A percentile compares a stretch with the other conserved stretches of the same genome.
Conservation (phyloP, 106 monocot species). For the Dendrobium catenatum region DNA sequence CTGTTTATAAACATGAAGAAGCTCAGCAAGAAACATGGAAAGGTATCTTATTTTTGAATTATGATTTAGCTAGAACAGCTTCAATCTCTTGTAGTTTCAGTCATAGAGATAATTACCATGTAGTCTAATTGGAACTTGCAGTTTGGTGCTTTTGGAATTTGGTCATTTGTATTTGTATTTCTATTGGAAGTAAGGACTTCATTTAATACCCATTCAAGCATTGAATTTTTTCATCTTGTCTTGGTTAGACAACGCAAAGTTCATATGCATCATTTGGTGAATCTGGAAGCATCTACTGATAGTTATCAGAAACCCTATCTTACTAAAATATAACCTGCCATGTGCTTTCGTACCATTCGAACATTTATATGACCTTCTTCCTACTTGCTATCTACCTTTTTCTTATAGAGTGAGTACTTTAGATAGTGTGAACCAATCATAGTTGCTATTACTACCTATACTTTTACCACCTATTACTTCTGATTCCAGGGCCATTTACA, state of each 20-base stretch:
- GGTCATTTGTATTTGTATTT: background rate
- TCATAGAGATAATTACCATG: background rate
- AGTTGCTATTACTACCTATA: background rate
- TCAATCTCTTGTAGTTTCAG: background rate
- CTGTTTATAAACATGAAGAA: conserved; percentile 98
- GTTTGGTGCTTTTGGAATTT: background rate
- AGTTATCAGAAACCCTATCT: background rate
- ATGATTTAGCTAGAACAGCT: background rate
- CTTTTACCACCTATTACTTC: background rate
- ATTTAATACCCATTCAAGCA: background rate
- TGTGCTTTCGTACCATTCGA: background rate
- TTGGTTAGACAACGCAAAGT: background rate
- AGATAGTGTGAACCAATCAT: background rate
- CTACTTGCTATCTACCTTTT: background rate
- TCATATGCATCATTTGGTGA: background rate
- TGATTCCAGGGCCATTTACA: background rate
- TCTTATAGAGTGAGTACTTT: background rate
- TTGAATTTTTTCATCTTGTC: background rate
- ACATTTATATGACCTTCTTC: background rate
- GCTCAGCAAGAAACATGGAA: conserved; percentile 80
- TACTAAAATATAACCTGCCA: background rate
- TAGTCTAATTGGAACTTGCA: background rate
- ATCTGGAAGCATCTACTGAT: background rate
- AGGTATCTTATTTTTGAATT: conserved; percentile 32
- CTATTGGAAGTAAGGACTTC: background rate